Evolutionary conservation across 805 yeast genomes (phyloP).

Genomic region (Diddensiella santjacobensis): DNA sequence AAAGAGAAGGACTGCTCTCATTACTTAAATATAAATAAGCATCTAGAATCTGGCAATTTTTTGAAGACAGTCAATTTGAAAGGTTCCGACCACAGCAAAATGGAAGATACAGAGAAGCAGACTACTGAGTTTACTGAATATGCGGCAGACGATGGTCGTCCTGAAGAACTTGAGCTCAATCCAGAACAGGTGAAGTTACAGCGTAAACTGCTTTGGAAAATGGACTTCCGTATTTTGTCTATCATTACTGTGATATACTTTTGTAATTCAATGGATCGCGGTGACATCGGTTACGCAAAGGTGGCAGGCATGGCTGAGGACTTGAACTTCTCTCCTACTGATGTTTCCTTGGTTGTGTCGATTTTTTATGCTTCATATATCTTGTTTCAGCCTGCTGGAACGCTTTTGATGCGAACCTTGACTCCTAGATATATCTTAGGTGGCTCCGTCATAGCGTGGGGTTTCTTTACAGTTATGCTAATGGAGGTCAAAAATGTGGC

Average conservation of each 20-base stretch:
- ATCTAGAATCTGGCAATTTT: no score
- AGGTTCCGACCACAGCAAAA: no score
- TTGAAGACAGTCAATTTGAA: no score
- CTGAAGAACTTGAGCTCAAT: neutral
- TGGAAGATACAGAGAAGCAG: no score
- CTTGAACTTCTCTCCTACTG: constrained; percentile 38
- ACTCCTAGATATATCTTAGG: neutral
- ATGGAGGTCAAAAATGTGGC: constrained; percentile 4
- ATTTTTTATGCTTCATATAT: constrained; percentile 47
- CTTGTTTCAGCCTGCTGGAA: constrained; percentile 36
- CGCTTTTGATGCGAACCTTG: constrained; percentile 27
- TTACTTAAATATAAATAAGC: no score
- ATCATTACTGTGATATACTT: constrained; percentile 32
- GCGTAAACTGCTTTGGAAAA: neutral
- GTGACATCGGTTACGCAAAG: constrained; percentile 51
- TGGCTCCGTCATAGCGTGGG: constrained; percentile 4
- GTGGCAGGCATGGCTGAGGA: constrained; percentile 48
- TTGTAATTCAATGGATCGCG: constrained; percentile 47
- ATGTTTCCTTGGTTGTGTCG: constrained; percentile 44
- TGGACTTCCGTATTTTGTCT: constrained; percentile 2
- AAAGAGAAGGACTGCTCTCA: no score
- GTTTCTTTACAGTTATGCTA: constrained; percentile 1
- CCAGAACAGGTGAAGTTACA: constrained; percentile 1
- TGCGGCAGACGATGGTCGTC: neutral
- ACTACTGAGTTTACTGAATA: no score